phyloP scores from a whole-genome alignment of 208 protist genomes.

The Acanthamoeba lenticulata region DNA sequence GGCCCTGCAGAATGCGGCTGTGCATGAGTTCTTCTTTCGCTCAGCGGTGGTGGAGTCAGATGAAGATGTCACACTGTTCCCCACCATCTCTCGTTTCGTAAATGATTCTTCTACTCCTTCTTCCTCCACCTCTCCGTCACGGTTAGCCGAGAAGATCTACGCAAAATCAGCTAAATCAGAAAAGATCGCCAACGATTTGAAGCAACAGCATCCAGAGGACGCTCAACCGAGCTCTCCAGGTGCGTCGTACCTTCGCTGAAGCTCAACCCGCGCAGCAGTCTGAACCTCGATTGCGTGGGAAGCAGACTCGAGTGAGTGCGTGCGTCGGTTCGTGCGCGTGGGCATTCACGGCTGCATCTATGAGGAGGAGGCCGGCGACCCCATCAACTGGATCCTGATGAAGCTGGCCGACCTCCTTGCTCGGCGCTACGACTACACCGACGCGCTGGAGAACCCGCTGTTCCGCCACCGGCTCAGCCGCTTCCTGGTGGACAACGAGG shows the following conservation, averaged over 20 bases:
- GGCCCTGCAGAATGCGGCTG: neutral
- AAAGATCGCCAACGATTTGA: neutral
- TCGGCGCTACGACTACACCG: neutral
- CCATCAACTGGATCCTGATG: neutral
- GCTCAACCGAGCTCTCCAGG: too few relatives aligned
- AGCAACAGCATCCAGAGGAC: neutral
- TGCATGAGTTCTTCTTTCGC: neutral
- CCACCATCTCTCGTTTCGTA: neutral
- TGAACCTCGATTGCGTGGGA: too few relatives aligned
- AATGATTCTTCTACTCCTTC: neutral
- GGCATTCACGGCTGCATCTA: conserved; percentile 20
- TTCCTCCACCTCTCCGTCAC: neutral
- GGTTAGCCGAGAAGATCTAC: neutral
- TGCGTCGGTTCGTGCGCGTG: neutral
- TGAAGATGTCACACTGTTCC: neutral
- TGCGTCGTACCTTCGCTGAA: too few relatives aligned
- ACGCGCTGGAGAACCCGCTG: neutral
- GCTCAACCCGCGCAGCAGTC: too few relatives aligned
- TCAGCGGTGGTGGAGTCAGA: neutral
- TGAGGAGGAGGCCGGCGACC: neutral
- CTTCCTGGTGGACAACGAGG: conserved; percentile 42
- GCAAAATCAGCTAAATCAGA: neutral
- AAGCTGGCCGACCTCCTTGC: neutral
- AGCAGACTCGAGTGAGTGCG: neutral
- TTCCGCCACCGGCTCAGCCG: neutral